phyloP scores from a whole-genome alignment of 148 eudicot genomes.

The Camellia japonica region DNA sequence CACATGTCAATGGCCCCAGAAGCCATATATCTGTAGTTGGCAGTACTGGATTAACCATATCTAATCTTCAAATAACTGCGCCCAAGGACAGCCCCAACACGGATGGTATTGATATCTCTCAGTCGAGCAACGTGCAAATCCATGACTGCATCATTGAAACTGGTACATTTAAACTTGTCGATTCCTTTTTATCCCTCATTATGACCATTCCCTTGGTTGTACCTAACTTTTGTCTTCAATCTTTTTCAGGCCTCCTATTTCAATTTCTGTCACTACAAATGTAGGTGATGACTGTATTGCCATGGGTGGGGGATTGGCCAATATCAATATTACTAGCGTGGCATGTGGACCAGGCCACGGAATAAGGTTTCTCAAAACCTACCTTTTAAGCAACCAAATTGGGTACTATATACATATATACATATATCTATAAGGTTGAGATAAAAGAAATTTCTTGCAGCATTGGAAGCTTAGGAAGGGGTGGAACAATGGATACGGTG shows the following conservation, averaged over 20 bases:
- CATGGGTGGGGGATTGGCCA: constrained; percentile 23
- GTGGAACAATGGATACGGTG: constrained; percentile 32
- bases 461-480: constrained; percentile 52
- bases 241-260: not conserved
- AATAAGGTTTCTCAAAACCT: constrained; percentile 40
- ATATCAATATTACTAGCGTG: constrained; percentile 24
- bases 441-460: constrained; percentile 12
- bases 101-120: constrained; percentile 37
- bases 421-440: too few relatives aligned
- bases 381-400: not conserved
- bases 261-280: not conserved
- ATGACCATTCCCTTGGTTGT: too few relatives aligned
- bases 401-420: not conserved
- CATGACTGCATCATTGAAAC: constrained; percentile 24
- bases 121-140: constrained; percentile 14
- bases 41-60: constrained; percentile 21
- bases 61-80: constrained; percentile 30
- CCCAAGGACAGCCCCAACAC: constrained; percentile 43
- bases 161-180: constrained; percentile 12
- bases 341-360: constrained; percentile 59
- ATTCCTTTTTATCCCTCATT: too few relatives aligned
- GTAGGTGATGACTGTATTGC: constrained; percentile 61
- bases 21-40: constrained; percentile 24
- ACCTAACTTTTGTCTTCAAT: too few relatives aligned
- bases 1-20: constrained; percentile 25